These are phyloP conservation scores for Monosporozyma aquatica DNA, from an alignment of 805 yeast species.

Conservation along the genomic window DNA sequence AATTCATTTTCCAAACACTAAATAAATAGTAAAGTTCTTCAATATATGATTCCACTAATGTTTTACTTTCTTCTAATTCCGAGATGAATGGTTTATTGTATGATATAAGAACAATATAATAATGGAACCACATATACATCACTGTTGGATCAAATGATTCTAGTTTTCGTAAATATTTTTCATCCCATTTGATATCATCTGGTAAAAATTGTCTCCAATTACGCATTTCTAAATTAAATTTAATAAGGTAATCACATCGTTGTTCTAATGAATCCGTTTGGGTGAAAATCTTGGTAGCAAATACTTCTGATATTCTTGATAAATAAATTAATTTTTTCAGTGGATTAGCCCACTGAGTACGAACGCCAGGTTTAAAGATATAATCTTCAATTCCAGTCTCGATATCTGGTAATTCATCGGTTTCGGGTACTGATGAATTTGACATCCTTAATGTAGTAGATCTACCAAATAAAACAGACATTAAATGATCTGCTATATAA, in stretches of 20 bases:
- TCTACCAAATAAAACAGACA: slow-evolving; percentile 46
- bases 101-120: slow-evolving; percentile 46
- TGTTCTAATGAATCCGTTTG: slow-evolving; percentile 24
- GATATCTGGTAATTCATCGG: slow-evolving; percentile 47
- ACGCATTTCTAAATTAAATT: slow-evolving; percentile 39
- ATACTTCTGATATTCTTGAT: slow-evolving; percentile 29
- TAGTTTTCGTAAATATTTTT: slow-evolving; percentile 28
- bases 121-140: slow-evolving; percentile 42
- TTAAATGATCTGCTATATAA: slow-evolving; percentile 50
- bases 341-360: slow-evolving; percentile 19
- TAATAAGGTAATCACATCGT: slow-evolving; percentile 29
- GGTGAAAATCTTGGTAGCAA: slow-evolving; percentile 21
- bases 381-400: slow-evolving; percentile 48
- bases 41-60: slow-evolving; percentile 18
- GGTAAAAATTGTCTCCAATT: slow-evolving; percentile 42
- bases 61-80: slow-evolving; percentile 15
- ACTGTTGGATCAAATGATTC: slow-evolving; percentile 40
- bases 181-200: slow-evolving; percentile 38
- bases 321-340: slow-evolving; percentile 34
- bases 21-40: slow-evolving; percentile 19
- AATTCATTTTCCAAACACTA: slow-evolving; percentile 15
- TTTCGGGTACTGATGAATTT: slow-evolving; percentile 51
- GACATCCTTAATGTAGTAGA: slow-evolving; percentile 43
- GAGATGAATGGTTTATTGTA: slow-evolving; percentile 46
- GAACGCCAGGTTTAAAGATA: slow-evolving; percentile 29